Conservation (phyloP, 306 rosid species). For the Quercus suber region DNA sequence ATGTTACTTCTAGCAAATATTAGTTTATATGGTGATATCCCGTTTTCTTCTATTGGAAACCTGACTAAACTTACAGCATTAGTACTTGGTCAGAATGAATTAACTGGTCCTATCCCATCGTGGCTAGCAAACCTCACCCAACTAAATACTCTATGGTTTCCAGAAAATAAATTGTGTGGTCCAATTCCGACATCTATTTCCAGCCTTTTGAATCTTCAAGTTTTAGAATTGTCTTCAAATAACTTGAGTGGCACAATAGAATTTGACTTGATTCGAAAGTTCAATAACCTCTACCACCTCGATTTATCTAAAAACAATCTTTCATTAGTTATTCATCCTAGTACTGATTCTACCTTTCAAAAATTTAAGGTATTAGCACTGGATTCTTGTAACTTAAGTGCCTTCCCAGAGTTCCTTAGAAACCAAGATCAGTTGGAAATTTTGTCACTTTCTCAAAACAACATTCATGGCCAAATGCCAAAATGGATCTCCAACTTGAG, state of each 20-base stretch:
- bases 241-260: neutral
- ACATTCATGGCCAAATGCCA: no score
- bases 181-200: neutral
- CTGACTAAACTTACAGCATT: neutral
- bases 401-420: neutral
- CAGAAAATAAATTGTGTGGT: neutral
- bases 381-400: neutral
- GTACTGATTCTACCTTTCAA: no score
- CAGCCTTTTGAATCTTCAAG: neutral
- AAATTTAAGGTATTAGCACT: no score
- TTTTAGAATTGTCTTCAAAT: no score
- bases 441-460: no score
- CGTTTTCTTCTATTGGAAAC: neutral
- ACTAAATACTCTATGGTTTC: no score
- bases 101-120: neutral
- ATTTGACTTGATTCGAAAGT: neutral
- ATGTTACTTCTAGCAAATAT: no score
- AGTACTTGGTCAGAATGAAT: no score
- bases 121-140: neutral
- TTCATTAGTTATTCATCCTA: neutral
- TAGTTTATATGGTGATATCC: no score
- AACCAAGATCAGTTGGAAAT: neutral
- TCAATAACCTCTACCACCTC: accelerated
- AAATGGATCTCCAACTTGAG: no score
- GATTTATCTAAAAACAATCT: neutral